Percentiles rank a stretch among this genome's conserved stretches.
phyloP scores from a whole-genome alignment of 2,329 filamentous ascomycete species.

The Verticillium dahliae region DNA sequence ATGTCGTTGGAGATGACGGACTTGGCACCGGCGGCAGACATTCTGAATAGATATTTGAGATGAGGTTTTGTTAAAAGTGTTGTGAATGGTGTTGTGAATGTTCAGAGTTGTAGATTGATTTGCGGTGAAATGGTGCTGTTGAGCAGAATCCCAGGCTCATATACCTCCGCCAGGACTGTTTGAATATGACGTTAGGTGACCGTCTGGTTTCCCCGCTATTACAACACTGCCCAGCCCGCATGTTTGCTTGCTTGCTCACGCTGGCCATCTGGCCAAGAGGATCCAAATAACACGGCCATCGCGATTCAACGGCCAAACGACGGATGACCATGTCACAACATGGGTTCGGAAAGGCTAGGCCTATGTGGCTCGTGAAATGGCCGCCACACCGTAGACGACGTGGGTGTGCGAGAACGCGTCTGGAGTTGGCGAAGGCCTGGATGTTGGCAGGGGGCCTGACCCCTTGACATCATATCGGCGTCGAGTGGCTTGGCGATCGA shows the following conservation, averaged over 20 bases:
- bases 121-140: neutral
- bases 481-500: neutral
- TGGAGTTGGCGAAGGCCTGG: neutral
- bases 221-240: neutral
- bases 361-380: neutral
- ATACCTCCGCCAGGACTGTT: neutral
- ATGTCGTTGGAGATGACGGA: conserved; percentile 33
- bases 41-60: conserved; percentile 5
- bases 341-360: neutral
- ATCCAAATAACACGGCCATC: neutral
- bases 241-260: neutral
- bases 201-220: neutral
- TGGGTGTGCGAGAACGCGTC: neutral
- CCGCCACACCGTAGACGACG: neutral
- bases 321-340: neutral
- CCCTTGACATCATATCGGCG: neutral
- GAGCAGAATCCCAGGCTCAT: neutral
- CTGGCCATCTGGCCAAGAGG: neutral
- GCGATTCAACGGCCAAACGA: neutral
- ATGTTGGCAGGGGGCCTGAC: neutral
- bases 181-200: neutral
- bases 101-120: too few relatives aligned
- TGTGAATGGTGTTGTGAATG: neutral
- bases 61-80: neutral
- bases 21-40: conserved; percentile 29